A percentile compares a stretch with the other conserved stretches of the same genome.
These are phyloP conservation scores for Fusarium pseudoanthophilum DNA, from an alignment of 2,329 filamentous ascomycete species.

Conservation along the genomic window DNA sequence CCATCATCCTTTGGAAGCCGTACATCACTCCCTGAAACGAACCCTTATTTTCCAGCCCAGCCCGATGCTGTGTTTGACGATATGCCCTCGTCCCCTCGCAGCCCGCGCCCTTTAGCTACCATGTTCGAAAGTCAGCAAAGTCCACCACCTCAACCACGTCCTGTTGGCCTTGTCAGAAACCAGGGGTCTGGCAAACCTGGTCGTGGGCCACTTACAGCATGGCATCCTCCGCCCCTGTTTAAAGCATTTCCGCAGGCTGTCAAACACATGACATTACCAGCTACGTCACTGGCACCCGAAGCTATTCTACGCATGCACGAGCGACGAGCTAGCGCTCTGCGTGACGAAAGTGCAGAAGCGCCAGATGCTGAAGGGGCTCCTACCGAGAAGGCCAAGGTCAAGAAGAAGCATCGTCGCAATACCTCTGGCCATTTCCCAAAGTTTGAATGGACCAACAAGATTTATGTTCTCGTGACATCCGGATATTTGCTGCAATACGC, in stretches of 20 bases:
- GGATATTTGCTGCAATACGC: constrained; percentile 81
- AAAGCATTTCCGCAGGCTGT: constrained; percentile 88
- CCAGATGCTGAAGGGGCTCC: constrained; percentile 18
- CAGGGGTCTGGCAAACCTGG: constrained; percentile 33
- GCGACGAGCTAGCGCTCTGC: constrained; percentile 51
- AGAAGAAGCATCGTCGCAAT: constrained; percentile 60
- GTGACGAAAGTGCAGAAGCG: constrained; percentile 30
- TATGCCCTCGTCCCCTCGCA: constrained; percentile 43
- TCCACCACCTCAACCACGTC: constrained; percentile 16
- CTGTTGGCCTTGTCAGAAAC: constrained; percentile 18
- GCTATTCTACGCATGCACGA: constrained; percentile 71
- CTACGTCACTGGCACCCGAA: constrained; percentile 75
- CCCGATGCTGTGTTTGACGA: constrained; percentile 52
- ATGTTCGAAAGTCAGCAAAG: constrained; percentile 39
- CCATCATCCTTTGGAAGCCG: constrained; percentile 54
- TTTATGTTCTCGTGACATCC: constrained; percentile 76
- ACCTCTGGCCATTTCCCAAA: constrained; percentile 54
- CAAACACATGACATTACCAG: constrained; percentile 76
- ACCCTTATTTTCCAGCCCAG: constrained; percentile 55
- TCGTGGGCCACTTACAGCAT: constrained; percentile 56
- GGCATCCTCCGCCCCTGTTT: constrained; percentile 81
- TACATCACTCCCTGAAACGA: constrained; percentile 59
- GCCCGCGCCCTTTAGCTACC: constrained; percentile 39
- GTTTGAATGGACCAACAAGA: constrained; percentile 75
- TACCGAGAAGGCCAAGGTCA: constrained; percentile 51